Conservation (phyloP, 176 grass and related monocot species). For the Otatea glauca region DNA sequence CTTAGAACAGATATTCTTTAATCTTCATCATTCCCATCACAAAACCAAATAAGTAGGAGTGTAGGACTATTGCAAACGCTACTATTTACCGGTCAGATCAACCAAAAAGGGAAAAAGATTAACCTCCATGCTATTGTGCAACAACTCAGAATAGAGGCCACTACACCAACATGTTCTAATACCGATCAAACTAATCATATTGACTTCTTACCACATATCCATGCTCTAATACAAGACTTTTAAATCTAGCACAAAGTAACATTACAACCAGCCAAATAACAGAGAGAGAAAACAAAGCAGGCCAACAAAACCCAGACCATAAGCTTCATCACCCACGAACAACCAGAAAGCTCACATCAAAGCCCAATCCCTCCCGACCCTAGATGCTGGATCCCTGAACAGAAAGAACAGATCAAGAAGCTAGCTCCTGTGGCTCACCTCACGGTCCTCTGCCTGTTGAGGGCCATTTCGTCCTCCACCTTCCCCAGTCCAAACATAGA, state of each 20-base stretch:
- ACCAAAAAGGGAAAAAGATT: background rate
- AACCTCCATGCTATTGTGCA: background rate
- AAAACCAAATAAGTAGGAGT: background rate
- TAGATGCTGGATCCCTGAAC: background rate
- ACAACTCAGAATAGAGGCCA: background rate
- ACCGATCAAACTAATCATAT: background rate
- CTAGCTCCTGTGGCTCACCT: constrained; percentile 55
- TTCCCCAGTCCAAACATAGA: constrained; percentile 63
- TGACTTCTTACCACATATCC: background rate
- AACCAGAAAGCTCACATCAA: background rate
- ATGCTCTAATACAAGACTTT: background rate
- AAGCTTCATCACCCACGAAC: background rate
- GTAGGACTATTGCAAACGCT: background rate
- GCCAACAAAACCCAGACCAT: background rate
- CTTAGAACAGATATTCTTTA: background rate
- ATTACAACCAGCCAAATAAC: background rate
- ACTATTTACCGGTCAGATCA: background rate
- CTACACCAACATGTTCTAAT: background rate
- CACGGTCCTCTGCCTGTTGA: constrained; percentile 71
- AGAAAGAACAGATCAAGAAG: background rate
- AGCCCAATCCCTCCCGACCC: background rate
- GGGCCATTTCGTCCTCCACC: constrained; percentile 57
- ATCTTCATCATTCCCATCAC: background rate
- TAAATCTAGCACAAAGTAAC: background rate
- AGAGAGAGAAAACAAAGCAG: background rate